Conservation (phyloP, 225 moss, liverwort and hornwort species). For the Physcomitrellopsis africana region DNA sequence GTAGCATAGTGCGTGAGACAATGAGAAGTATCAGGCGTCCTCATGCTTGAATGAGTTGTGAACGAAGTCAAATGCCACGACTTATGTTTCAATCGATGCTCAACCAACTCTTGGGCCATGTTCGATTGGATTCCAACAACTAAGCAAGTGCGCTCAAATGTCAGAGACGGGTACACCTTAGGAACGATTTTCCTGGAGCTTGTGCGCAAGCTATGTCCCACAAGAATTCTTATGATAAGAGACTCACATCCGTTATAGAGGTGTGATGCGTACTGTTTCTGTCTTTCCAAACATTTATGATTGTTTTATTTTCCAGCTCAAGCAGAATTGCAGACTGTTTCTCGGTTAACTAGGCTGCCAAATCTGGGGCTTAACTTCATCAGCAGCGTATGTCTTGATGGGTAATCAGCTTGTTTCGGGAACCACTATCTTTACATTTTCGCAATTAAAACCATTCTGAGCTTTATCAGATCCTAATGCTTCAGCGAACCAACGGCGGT, state of each 20-base stretch:
- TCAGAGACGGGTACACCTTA: conserved; percentile 71
- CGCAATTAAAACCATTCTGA: conserved; percentile 85
- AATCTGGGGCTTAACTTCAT: conserved; percentile 76
- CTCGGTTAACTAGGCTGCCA: conserved; percentile 68
- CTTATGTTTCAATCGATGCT: conserved; percentile 84
- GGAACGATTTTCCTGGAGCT: conserved; percentile 64
- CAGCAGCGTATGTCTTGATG: conserved; percentile 82
- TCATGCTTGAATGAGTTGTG: conserved; percentile 78
- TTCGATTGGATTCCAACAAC: conserved; percentile 75
- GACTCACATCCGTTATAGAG: conserved; percentile 38
- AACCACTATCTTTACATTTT: conserved; percentile 72
- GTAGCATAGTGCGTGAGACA: conserved; percentile 68
- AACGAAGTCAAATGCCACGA: conserved; percentile 77
- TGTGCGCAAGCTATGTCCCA: conserved; percentile 52
- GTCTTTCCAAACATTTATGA: neutral
- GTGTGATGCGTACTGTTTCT: conserved; percentile 22
- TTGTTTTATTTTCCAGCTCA: neutral
- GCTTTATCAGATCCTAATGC: conserved; percentile 76
- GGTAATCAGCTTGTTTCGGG: conserved; percentile 56
- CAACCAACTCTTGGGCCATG: conserved; percentile 83
- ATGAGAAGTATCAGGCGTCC: conserved; percentile 65
- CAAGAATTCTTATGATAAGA: conserved; percentile 40
- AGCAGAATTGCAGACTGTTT: conserved; percentile 67
- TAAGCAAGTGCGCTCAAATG: conserved; percentile 79
- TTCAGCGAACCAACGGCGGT: conserved; percentile 79